Base-by-base conservation (phyloP, 2,329 filamentous ascomycete species). In the Capronia epimyces region DNA sequence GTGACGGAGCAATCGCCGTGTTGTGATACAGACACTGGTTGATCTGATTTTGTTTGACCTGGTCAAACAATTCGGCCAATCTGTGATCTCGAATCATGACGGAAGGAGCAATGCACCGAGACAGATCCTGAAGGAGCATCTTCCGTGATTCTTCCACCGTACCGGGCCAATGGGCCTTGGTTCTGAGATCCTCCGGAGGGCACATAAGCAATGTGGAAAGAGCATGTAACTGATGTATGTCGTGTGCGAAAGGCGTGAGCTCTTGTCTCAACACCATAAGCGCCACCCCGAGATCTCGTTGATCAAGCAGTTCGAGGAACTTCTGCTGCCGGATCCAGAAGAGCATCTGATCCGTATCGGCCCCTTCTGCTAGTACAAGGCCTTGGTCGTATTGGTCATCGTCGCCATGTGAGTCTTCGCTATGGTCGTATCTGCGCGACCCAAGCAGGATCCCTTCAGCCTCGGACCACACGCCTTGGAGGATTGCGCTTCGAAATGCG, bases 61-160 rank as follows among this genome's bases (percentile, higher is more conserved):
- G 83, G 50, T 90, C 78, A 46, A 98, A 73, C 13, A 98, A 74
- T 27, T 83, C 78, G 1, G 89, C 88, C 39, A 98, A 75, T 5
- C 93, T 84, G 66, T 93, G 87, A 64, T 95, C 88, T 1, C 93
- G 93, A 48, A 98, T 86, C 90, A 98, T 97, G 39, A 95, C 87
- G 3, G 89, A 93, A 0, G 93, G 91, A 1, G 93, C 95, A 66
- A 98, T 95, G 50, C 82, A 95, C 74, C 79, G 88, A 20, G 90
- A 95, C 27, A 97, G 72, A 53, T 93, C 82, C 0, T 87, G 88
- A 16, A 97, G 77, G 3, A 97, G 71, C 13, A 76, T 72, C 57
- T 82, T 81, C 56, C 91, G 82, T 36, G 89, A 95, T 50, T 81
- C 71, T 36, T 86, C 88, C 37, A 78, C 70, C 1, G 89, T 84